phyloP scores from a whole-genome alignment of 306 rosid genomes.

The Inga oerstediana region DNA sequence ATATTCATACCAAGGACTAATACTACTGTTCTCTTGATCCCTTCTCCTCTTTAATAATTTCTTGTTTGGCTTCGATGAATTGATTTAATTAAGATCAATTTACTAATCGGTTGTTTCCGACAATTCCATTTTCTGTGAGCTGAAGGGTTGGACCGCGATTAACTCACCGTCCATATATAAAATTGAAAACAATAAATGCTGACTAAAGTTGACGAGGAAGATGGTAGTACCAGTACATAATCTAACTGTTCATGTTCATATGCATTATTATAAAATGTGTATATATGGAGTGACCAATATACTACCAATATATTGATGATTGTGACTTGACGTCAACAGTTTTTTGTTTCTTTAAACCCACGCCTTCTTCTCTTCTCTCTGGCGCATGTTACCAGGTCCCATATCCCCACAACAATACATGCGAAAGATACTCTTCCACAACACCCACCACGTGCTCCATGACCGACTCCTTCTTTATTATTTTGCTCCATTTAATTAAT shows the following conservation, averaged over 20 bases:
- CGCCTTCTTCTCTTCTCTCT: slow-evolving; percentile 6
- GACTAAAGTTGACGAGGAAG: neutral
- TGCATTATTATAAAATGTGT: neutral
- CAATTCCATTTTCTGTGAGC: neutral
- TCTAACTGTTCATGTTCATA: neutral
- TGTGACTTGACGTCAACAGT: neutral
- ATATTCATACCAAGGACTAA: no score
- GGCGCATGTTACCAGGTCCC: slow-evolving; percentile 68
- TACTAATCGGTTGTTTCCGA: no score
- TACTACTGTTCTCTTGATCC: no score
- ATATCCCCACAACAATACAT: slow-evolving; percentile 20
- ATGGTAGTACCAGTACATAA: neutral
- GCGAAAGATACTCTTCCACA: slow-evolving; percentile 53
- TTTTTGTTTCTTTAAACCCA: slow-evolving; percentile 41
- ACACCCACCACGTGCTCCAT: slow-evolving; percentile 65
- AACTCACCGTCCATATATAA: neutral
- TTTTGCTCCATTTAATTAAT: no score
- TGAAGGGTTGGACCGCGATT: neutral
- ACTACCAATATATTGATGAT: neutral
- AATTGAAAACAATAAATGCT: neutral
- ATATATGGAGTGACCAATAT: neutral
- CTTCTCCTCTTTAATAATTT: no score
- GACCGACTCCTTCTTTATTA: slow-evolving; percentile 50
- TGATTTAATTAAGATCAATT: no score
- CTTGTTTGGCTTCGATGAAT: no score